Evolutionary conservation across 164 flowering plant species (phyloP), one percentile per base, ranked within the genome.

Genomic region (Euptelea pleiosperma): DNA sequence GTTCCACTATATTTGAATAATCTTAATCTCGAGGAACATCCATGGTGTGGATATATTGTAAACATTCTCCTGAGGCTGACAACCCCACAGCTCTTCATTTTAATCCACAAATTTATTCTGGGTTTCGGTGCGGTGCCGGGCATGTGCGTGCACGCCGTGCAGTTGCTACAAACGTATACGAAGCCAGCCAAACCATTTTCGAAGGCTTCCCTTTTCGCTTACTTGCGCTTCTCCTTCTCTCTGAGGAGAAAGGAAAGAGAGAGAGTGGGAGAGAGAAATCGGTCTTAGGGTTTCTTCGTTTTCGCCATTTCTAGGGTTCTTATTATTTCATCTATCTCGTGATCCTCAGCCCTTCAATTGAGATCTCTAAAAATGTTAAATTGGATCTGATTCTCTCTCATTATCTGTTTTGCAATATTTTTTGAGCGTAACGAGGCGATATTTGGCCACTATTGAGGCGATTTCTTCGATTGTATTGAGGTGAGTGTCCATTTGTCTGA

Each of bases 241-340:
- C n/a, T 4, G 61, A 21, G 61, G 8, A 15, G 11, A 5, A 39
- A 48, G 14, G 40, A 57, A 21, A 45, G 21, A 45, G 35, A n/a
- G 36, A 56, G 21, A 33, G 18, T 26, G 15, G 12, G 11, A 36
- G 22, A 42, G 28, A 19, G 8, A 12, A 4, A 21, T 34, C 41
- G 16, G 7, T 44, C 12, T 9, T 29, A 55, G 46, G 44, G 59
- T 39, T 36, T 37, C 21, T n/a, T n/a, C n/a, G n/a, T 16, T 55
- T 40, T 26, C 46, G 8, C n/a, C 59, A 55, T 55, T 40, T 55
- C 11, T 60, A 46, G 44, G 53, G 44, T 57, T 36, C 45, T 36
- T 24, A 12, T 26, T 37, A 24, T 37, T 37, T 26, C 25, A 4
- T 25, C 1, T 26, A 24, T 39, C 1, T 26, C 10, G 52, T 4